phyloP scores from a whole-genome alignment of 768 basidiomycete genomes.

The Lentinula lateritia region DNA sequence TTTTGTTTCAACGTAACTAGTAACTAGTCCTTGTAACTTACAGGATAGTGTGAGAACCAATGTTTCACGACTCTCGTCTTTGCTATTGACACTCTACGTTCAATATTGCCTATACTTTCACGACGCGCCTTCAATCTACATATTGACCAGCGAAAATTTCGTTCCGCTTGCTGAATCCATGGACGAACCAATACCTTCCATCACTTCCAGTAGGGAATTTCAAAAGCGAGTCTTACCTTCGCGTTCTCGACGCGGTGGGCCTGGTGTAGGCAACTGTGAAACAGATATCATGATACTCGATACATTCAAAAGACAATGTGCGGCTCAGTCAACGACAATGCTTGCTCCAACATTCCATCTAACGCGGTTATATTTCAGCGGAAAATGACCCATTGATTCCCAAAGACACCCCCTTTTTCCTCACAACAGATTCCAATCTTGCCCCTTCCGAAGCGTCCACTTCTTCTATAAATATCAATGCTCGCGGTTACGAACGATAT shows the following conservation, averaged over 20 bases:
- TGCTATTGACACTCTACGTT: background rate
- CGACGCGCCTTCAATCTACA: background rate
- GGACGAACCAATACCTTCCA: background rate
- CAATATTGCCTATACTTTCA: background rate
- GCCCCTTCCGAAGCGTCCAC: constrained; percentile 29
- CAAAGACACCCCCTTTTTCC: constrained; percentile 53
- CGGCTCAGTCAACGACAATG: constrained; percentile 21
- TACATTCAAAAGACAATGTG: constrained; percentile 72
- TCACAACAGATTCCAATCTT: constrained; percentile 66
- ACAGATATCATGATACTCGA: constrained; percentile 82
- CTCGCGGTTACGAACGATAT: constrained; percentile 61
- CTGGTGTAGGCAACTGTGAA: constrained; percentile 75
- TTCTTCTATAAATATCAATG: constrained; percentile 39
- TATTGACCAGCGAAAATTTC: background rate
- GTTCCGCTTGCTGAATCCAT: background rate
- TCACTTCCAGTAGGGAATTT: constrained; percentile 30
- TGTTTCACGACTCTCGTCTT: background rate
- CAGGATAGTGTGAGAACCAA: background rate
- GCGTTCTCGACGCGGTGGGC: constrained; percentile 74
- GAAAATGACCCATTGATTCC: constrained; percentile 74
- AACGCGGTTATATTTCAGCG: constrained; percentile 31
- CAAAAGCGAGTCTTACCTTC: constrained; percentile 81
- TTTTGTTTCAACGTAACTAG: constrained; percentile 18
- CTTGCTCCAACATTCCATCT: constrained; percentile 14
- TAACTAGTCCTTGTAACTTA: background rate